phyloP scores from a whole-genome alignment of 371 early-diverging fungal genomes.

The Globomyces sp. region DNA sequence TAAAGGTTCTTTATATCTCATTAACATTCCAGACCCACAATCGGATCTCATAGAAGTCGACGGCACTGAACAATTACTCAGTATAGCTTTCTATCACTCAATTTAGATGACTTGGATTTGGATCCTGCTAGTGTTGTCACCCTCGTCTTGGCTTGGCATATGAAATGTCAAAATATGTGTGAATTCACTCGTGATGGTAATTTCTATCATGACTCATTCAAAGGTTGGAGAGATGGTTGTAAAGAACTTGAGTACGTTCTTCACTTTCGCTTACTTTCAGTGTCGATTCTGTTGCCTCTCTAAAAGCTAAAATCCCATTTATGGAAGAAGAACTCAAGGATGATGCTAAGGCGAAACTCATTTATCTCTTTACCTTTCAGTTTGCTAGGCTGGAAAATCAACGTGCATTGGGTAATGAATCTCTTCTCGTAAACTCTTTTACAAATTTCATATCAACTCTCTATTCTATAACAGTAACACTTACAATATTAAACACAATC shows the following conservation, averaged over 20 bases:
- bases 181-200: slow-evolving; percentile 67
- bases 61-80: slow-evolving; percentile 68
- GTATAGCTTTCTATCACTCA: slow-evolving; percentile 9
- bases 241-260: slow-evolving; percentile 53
- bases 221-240: slow-evolving; percentile 62
- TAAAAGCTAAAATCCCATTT: slow-evolving; percentile 45
- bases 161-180: slow-evolving; percentile 73
- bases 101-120: slow-evolving; percentile 62
- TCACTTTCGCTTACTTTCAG: slow-evolving; percentile 37
- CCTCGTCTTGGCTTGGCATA: slow-evolving; percentile 67
- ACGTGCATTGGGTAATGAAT: slow-evolving; percentile 55
- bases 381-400: slow-evolving; percentile 69
- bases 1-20: slow-evolving; percentile 51
- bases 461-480: no score
- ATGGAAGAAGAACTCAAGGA: slow-evolving; percentile 57
- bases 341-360: slow-evolving; percentile 57
- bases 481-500: no score
- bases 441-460: no score
- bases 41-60: slow-evolving; percentile 70
- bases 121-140: slow-evolving; percentile 77
- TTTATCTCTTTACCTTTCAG: slow-evolving; percentile 77
- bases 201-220: neutral
- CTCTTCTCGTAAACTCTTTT: no score
- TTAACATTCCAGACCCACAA: slow-evolving; percentile 51
- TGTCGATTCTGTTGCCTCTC: slow-evolving; percentile 67